A percentile compares a stretch with the other conserved stretches of the same genome.
Evolutionary conservation across 2,329 filamentous ascomycete genomes (phyloP).

Genomic region (Ceratocystis harringtonii): DNA sequence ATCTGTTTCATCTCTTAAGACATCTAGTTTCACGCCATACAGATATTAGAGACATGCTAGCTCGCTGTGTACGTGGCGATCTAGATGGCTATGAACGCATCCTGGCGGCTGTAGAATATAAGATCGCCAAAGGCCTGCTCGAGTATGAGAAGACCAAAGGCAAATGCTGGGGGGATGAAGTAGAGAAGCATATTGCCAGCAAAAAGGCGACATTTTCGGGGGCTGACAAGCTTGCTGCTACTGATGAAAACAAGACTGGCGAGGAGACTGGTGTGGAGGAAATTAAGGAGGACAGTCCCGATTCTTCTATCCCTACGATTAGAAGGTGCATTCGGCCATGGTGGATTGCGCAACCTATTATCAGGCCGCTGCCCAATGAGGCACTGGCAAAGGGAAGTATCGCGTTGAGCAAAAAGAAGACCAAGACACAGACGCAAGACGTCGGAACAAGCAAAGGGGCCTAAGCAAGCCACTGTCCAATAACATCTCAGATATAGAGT

Average conservation of each 20-base stretch:
- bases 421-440: conserved; percentile 27
- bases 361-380: conserved; percentile 75
- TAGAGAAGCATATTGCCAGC: conserved; percentile 18
- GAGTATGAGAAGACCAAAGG: conserved; percentile 46
- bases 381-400: conserved; percentile 70
- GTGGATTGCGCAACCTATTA: conserved; percentile 81
- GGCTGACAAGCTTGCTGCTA: conserved; percentile 8
- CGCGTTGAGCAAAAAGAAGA: conserved; percentile 55
- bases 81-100: conserved; percentile 65
- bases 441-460: conserved; percentile 6
- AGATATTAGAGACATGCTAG: conserved; percentile 72
- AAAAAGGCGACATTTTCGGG: conserved; percentile 15
- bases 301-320: conserved; percentile 36
- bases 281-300: conserved; percentile 41
- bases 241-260: conserved; percentile 18
- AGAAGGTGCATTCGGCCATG: conserved; percentile 64
- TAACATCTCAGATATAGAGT: background rate
- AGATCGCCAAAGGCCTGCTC: conserved; percentile 55
- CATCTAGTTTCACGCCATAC: conserved; percentile 69
- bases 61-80: conserved; percentile 51
- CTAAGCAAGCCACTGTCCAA: background rate
- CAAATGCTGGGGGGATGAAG: conserved; percentile 32
- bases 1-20: conserved; percentile 82
- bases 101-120: conserved; percentile 57
- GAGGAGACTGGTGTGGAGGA: conserved; percentile 25